A percentile compares a stretch with the other conserved stretches of the same genome.
Conservation (phyloP, 2,329 filamentous ascomycete genomes). For the Harringtonia aguacate region DNA sequence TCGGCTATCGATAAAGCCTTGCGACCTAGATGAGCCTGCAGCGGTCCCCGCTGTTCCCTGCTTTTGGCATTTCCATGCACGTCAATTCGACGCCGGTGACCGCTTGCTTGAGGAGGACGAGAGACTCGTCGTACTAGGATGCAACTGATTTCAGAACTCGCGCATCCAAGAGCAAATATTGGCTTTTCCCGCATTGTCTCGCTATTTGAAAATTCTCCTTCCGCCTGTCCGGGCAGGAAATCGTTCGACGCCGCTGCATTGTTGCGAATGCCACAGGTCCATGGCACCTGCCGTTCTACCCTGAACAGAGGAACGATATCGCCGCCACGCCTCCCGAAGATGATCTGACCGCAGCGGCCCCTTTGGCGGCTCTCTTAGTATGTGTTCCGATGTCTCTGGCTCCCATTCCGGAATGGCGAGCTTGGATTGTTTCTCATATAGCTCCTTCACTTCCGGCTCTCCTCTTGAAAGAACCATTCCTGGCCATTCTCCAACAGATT, state of each 20-base stretch:
- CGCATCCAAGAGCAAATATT: too few species aligned
- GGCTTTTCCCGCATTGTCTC: neutral
- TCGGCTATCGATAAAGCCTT: too few species aligned
- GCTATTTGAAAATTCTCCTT: conserved; percentile 35
- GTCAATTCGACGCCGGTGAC: too few species aligned
- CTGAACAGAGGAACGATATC: conserved; percentile 53
- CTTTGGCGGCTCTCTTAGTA: conserved; percentile 26
- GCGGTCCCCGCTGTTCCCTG: too few species aligned
- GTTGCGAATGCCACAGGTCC: conserved; percentile 50
- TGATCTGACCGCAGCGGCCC: conserved; percentile 64
- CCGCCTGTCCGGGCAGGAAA: conserved; percentile 44
- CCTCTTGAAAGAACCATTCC: conserved; percentile 14
- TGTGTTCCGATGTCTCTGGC: conserved; percentile 17
- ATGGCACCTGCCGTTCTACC: conserved; percentile 52
- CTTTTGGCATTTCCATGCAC: too few species aligned
- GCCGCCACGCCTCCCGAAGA: conserved; percentile 59
- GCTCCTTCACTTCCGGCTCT: conserved; percentile 18
- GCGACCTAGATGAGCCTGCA: too few species aligned
- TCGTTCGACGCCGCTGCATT: conserved; percentile 46
- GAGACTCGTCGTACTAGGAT: too few species aligned
- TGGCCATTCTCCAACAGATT: conserved; percentile 33
- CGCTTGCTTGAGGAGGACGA: too few species aligned
- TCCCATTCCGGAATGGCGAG: conserved; percentile 14
- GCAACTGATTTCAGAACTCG: too few species aligned
- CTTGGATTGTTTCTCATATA: conserved; percentile 22